These are phyloP conservation scores for Epichloe festucae DNA, from an alignment of 2,329 filamentous ascomycete species.

Conservation along the genomic window DNA sequence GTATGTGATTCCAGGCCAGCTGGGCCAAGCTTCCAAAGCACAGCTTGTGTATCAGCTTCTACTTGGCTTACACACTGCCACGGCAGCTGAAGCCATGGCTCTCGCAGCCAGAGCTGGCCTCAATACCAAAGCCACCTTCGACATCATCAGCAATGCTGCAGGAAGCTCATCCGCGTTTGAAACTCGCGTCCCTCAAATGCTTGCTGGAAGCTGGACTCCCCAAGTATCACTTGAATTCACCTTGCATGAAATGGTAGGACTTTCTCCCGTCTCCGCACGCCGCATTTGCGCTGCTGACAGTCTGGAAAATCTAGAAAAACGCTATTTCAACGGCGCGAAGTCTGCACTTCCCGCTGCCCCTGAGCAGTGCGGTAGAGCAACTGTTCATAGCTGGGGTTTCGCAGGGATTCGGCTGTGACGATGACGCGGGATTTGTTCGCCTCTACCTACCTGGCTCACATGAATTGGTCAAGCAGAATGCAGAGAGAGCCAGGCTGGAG, in stretches of 20 bases:
- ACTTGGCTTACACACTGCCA: slow-evolving; percentile 37
- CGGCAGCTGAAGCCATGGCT: slow-evolving; percentile 38
- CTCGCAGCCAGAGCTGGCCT: slow-evolving; percentile 35
- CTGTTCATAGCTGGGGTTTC: slow-evolving; percentile 16
- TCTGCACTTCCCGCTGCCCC: slow-evolving; percentile 21
- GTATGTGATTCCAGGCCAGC: slow-evolving; percentile 31
- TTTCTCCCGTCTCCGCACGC: slow-evolving; percentile 10
- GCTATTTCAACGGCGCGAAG: slow-evolving; percentile 17
- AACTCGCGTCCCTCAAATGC: slow-evolving; percentile 39
- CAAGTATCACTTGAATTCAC: slow-evolving; percentile 23
- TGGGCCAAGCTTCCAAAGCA: slow-evolving; percentile 38
- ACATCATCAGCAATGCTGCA: slow-evolving; percentile 16
- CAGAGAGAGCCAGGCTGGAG: neutral
- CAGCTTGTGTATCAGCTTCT: slow-evolving; percentile 42
- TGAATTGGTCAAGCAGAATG: slow-evolving; percentile 9
- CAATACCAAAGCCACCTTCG: slow-evolving; percentile 22
- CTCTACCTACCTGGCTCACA: slow-evolving; percentile 11
- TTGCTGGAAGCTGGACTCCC: slow-evolving; percentile 33
- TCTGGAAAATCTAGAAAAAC: neutral
- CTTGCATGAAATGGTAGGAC: slow-evolving; percentile 19
- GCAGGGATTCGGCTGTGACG: slow-evolving; percentile 15
- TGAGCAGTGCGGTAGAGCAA: slow-evolving; percentile 22
- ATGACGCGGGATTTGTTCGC: slow-evolving; percentile 17
- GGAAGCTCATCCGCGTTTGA: slow-evolving; percentile 41
- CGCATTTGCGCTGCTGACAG: neutral